Percentiles rank a stretch among this genome's conserved stretches.
These are phyloP conservation scores for Carex arenaria DNA, from an alignment of 202 grass and related monocot genomes.

Conservation along the genomic window DNA sequence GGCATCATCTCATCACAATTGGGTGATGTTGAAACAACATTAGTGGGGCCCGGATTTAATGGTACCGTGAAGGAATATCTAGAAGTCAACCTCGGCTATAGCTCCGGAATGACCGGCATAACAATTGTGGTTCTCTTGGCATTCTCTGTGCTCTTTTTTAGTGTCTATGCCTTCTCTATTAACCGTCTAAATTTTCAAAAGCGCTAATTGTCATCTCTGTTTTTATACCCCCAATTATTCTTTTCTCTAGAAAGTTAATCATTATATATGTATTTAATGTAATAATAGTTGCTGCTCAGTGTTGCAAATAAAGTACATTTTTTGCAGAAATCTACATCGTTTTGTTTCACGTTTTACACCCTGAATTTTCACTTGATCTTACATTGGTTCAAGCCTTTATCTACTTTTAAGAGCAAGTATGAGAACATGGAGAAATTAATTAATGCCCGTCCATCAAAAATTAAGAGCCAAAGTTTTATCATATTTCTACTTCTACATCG, in stretches of 20 bases:
- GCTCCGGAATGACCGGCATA: conserved; percentile 33
- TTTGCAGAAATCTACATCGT: neutral
- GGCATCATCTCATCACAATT: conserved; percentile 69
- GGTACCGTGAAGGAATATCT: conserved; percentile 58
- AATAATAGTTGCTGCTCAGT: neutral
- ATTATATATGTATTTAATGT: neutral
- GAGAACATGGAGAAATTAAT: too few species aligned
- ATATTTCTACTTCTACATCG: neutral
- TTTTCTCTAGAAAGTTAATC: neutral
- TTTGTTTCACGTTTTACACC: too few species aligned
- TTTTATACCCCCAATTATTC: neutral
- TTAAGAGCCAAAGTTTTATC: neutral
- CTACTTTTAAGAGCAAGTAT: neutral
- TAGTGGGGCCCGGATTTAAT: conserved; percentile 51
- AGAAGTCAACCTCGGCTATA: conserved; percentile 34
- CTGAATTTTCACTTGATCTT: neutral
- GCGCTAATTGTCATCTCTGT: conserved; percentile 22
- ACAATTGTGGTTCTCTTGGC: conserved; percentile 31
- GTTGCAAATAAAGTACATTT: neutral
- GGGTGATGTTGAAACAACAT: conserved; percentile 48
- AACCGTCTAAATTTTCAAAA: conserved; percentile 57
- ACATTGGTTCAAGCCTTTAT: neutral
- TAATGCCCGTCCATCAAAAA: too few species aligned
- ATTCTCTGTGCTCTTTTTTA: conserved; percentile 54
- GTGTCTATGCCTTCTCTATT: conserved; percentile 47